A percentile compares a stretch with the other conserved stretches of the same genome.
These are phyloP conservation scores for Cryptococcus wingfieldii DNA, from an alignment of 1,284 basidiomycete genomes.

Conservation along the genomic window DNA sequence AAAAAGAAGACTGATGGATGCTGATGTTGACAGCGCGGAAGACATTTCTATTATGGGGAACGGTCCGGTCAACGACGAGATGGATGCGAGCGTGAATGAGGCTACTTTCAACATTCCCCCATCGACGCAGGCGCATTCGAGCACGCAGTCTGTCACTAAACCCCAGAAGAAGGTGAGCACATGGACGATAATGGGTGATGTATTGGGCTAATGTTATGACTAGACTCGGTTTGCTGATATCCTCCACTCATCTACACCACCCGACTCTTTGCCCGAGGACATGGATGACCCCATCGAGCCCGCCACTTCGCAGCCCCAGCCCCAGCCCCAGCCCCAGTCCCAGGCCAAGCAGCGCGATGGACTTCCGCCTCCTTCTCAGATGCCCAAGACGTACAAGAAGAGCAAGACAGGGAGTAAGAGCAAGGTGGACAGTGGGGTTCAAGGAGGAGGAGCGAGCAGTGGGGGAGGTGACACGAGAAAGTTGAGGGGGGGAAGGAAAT, in stretches of 20 bases:
- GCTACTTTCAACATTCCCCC: neutral
- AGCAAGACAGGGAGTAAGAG: no score
- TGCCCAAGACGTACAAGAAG: neutral
- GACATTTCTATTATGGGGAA: neutral
- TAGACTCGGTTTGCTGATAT: slow-evolving; percentile 1
- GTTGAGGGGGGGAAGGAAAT: no score
- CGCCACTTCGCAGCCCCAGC: neutral
- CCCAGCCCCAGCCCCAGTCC: neutral
- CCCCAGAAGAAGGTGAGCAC: slow-evolving; percentile 1
- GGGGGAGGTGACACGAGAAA: no score
- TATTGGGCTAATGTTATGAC: no score
- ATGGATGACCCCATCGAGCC: neutral
- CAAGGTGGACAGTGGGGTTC: no score
- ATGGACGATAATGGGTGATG: neutral
- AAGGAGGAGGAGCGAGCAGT: no score
- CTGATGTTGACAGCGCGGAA: neutral
- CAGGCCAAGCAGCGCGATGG: neutral
- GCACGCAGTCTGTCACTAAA: neutral
- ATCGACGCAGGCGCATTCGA: neutral
- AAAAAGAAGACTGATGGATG: neutral
- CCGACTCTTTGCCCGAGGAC: neutral
- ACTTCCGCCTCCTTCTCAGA: neutral
- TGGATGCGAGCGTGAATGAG: neutral
- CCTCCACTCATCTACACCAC: neutral
- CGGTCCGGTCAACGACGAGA: neutral